A percentile compares a stretch with the other conserved stretches of the same genome.
phyloP scores from a whole-genome alignment of 768 basidiomycete genomes.

The Zangia roseola region DNA sequence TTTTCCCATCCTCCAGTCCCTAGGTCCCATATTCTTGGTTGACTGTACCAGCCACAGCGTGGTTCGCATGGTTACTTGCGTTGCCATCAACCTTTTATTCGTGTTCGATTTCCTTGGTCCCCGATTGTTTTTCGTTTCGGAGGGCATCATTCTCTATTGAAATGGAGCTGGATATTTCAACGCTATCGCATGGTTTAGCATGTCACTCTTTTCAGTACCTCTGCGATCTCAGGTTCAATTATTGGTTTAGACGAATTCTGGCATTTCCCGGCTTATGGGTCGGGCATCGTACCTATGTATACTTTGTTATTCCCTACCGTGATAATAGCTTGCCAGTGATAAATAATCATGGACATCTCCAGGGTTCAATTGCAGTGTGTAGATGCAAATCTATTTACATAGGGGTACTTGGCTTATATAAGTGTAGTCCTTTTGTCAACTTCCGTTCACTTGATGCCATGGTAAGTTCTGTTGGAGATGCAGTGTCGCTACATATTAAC shows the following conservation, averaged over 20 bases:
- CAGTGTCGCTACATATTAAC: not conserved
- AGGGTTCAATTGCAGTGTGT: no score
- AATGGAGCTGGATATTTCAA: constrained; percentile 22
- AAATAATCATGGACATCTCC: no score
- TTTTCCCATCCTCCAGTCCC: no score
- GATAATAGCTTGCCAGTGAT: no score
- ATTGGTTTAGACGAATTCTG: not conserved
- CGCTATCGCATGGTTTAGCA: constrained; percentile 8
- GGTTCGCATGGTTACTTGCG: not conserved
- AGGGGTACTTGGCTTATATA: no score
- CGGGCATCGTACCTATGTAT: no score
- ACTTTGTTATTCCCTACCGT: no score
- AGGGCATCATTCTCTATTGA: constrained; percentile 11
- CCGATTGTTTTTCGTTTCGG: constrained; percentile 3
- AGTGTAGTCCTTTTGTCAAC: not conserved
- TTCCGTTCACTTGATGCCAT: constrained; percentile 4
- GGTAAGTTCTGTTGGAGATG: constrained; percentile 9
- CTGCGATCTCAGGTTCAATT: not conserved
- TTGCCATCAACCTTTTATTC: constrained; percentile 1
- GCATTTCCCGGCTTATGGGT: no score
- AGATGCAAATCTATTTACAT: no score
- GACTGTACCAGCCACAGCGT: no score
- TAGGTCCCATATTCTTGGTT: no score
- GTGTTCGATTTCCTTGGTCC: constrained; percentile 6
- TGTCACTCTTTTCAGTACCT: not conserved